Base-by-base conservation (phyloP, 305 asterid species). In the Nicotiana rustica region DNA sequence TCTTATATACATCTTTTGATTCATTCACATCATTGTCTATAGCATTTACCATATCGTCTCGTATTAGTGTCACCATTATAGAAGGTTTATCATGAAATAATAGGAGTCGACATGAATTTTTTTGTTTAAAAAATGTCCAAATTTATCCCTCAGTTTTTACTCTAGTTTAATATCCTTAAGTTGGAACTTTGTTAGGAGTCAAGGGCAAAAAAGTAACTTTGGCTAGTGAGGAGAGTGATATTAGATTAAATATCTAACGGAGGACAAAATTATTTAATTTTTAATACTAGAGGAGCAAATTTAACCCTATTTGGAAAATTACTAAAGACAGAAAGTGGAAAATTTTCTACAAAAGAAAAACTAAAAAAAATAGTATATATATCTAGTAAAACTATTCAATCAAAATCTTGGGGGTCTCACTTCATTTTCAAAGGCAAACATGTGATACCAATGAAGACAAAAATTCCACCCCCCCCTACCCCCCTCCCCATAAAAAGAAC, bases 401-500 rank as follows among this genome's bases (percentile, higher is more conserved):
- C 78, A 70, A 44, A 44, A 44, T 71, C 36, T 71, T 71, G 60
- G 78, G 19, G 60, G 19, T 44, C 19, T 44, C 78, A 44, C 36
- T 19, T 44, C 33, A 69, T 69, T 19, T 19, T 41, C 21, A 19
- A 71, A 60, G 82, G 29, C 71, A 75, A 82, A 62, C 81, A 82
- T 62, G 85, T 82, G 85, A 82, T 9, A 82, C 19, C 67, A 75
- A 29, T 33, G 36, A 73, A 25, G 85, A 82, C 85, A 82, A 73
- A 82, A 70, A 2, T 19, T 70, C 78, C 21, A 19, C 36, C 15
- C 1, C 3, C 12, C 0, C 6, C 17, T 3, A 0, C 2, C 9
- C 25, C 15, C 4, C 31, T 6, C 35, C 35, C 14, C 66, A 7
- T 4, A 19, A 19, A 41, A 44, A 70, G 3, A 70, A 70, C n/a